Evolutionary conservation across 2,329 filamentous ascomycete genomes (phyloP), one percentile per base, ranked within the genome.

Genomic region (Talaromyces sp.): DNA sequence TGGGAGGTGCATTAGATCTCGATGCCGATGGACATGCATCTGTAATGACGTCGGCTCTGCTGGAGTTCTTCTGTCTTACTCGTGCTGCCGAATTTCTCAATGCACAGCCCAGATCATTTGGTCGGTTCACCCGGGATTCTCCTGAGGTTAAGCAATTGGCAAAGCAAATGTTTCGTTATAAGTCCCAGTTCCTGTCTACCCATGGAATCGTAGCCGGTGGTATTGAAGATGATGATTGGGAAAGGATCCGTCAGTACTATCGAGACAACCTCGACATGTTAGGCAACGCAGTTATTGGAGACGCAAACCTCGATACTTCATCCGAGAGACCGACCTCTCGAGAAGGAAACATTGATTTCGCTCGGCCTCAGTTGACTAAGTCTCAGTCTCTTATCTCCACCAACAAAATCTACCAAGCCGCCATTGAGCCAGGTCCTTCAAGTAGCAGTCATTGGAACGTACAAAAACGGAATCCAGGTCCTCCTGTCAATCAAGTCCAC

Each of bases 31-130:
- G 71, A 4, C 78, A 80, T 69, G 72, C 75, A 41, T 75, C 76
- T 41, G 71, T 81, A 52, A 77, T 82, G 75, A 79, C 79, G 16
- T 72, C 78, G 14, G 77, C 80, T 1, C 69, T 82, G 14, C 72
- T 82, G 4, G 80, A 82, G 63, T 81, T 80, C 64, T 82, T 79
- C 66, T 81, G 78, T 58, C 69, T 77, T 14, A 79, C 70, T 41
- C 75, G 77, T 62, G 80, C 80, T n/a, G 75, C 76, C 24, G 80
- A 82, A 50, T 73, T 80, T 57, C 72, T 82, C 43, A 82, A 81
- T 70, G 72, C 73, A 10, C 74, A 78, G 39, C 65, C 72, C 33
- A 75, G 77, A 39, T 76, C 73, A 14, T 69, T 69, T 24, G 70
- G 70, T 60, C 70, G 66, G 19, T 81, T 75, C 70, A 78, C 75